phyloP scores from a whole-genome alignment of 1,284 basidiomycete genomes.

The Trametes hirsuta region DNA sequence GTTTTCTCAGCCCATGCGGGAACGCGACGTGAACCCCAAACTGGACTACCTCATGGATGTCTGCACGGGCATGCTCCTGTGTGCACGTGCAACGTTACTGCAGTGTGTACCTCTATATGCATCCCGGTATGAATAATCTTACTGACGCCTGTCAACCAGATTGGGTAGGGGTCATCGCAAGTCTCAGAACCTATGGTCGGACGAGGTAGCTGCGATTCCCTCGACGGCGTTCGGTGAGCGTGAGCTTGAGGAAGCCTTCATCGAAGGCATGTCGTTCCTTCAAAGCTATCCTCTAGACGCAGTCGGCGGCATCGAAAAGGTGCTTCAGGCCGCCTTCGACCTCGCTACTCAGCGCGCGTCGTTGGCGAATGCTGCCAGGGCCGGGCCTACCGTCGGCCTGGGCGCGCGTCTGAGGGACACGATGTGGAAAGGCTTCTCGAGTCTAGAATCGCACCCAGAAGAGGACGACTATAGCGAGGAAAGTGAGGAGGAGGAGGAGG shows the following conservation, averaged over 20 bases:
- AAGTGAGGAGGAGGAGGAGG: slow-evolving; percentile 38
- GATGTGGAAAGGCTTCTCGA: slow-evolving; percentile 68
- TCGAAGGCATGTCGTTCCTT: slow-evolving; percentile 65
- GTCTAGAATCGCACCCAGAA: slow-evolving; percentile 32
- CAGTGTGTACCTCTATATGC: slow-evolving; percentile 44
- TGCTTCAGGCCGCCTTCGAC: slow-evolving; percentile 70
- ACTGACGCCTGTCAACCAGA: slow-evolving; percentile 36
- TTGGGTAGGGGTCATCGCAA: slow-evolving; percentile 52
- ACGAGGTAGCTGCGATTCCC: slow-evolving; percentile 43
- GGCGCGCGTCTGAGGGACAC: slow-evolving; percentile 60
- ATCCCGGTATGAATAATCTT: too few relatives aligned
- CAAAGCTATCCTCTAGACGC: slow-evolving; percentile 64
- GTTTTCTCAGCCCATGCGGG: slow-evolving; percentile 60
- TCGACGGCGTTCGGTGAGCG: slow-evolving; percentile 52
- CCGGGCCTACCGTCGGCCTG: slow-evolving; percentile 42
- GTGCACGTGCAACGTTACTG: slow-evolving; percentile 54
- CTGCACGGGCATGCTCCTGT: slow-evolving; percentile 68
- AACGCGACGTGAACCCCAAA: slow-evolving; percentile 59
- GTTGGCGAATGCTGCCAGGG: slow-evolving; percentile 33
- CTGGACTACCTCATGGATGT: slow-evolving; percentile 69
- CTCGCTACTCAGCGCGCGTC: slow-evolving; percentile 54
- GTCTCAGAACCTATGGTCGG: slow-evolving; percentile 57
- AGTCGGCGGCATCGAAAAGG: slow-evolving; percentile 67
- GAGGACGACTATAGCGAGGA: slow-evolving; percentile 37
- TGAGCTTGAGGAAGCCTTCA: slow-evolving; percentile 65